Evolutionary conservation across 305 asterid genomes (phyloP).

Genomic region (Salvia sclarea): DNA sequence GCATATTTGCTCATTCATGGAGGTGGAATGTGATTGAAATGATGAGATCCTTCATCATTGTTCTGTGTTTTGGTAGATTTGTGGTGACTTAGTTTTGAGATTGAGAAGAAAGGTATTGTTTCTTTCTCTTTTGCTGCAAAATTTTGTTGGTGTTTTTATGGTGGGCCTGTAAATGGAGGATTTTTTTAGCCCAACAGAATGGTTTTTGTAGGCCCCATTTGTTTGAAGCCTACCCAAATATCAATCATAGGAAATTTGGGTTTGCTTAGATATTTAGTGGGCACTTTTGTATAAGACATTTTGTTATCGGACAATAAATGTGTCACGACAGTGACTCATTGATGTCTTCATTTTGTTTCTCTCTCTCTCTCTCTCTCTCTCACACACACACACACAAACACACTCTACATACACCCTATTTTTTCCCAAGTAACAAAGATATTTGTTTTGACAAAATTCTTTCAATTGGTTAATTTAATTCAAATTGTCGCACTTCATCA

Average conservation of each 20-base stretch:
- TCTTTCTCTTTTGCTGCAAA: background rate
- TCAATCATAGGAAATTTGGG: background rate
- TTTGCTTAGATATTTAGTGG: background rate
- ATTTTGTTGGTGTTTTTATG: background rate
- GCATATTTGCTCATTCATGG: background rate
- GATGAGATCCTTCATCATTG: background rate
- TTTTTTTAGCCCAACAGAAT: conserved; percentile 13
- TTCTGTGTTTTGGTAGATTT: background rate
- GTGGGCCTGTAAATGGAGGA: conserved; percentile 13
- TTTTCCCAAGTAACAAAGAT: background rate
- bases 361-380: background rate
- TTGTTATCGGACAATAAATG: background rate
- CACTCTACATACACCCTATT: background rate
- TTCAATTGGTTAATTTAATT: background rate
- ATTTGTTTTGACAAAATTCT: background rate
- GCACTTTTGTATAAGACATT: background rate
- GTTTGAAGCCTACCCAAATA: background rate
- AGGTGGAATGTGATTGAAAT: background rate
- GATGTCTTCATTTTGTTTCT: background rate
- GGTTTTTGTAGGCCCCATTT: background rate
- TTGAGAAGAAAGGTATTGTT: background rate
- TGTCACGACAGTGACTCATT: background rate
- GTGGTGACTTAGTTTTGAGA: background rate
- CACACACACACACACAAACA: background rate
- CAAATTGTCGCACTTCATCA: background rate